Evolutionary conservation across 163 green algal species (phyloP), one percentile per base, ranked within the genome.

Genomic region (Coccomyxa subellipsoidea): DNA sequence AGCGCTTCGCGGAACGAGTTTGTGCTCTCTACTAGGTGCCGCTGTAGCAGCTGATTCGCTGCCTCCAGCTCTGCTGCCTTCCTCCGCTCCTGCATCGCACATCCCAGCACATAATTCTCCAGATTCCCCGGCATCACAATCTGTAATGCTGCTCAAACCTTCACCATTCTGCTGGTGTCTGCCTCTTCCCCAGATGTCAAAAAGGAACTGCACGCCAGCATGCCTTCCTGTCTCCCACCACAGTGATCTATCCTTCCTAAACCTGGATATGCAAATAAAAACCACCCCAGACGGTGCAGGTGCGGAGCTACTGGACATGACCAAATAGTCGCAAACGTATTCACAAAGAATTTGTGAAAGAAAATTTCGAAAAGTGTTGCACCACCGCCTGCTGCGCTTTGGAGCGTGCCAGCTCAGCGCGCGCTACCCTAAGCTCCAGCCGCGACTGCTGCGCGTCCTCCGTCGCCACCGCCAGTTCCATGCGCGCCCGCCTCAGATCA

Each of bases 391-490:
- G 66, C n/a, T 73, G 66, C 8, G 66, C 66, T 73, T 34, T 32
- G 29, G 66, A 27, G 66, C 66, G 66, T n/a, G 66, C 66, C 66
- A 73, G 66, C 66, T 73, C 66, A 73, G 66, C 66, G 2, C 66
- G 27, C 21, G n/a, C 66, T 8, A n/a, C 66, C 27, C 66, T 32
- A 0, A 73, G 66, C 38, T 80, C 85, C 34, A 80, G 70, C 29
- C 75, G 59, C 21, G 66, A 40, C 29, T 53, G 23, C 3, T 35
- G 25, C 2, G 18, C 35, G 39, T 83, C 89, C 83, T 93, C 86
- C 35, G 90, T 87, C 1, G 84, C 85, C 21, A 87, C 80, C 9
- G 79, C 80, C 36, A 93, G 84, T 80, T 93, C 89, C 80, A 92
- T 90, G 54, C 84, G 77, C 23, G 83, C 82, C 0, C 79, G 47